A percentile compares a stretch with the other conserved stretches of the same genome.
Evolutionary conservation across 2,329 filamentous ascomycete genomes (phyloP).

Genomic region (Sclerotinia trifoliorum): DNA sequence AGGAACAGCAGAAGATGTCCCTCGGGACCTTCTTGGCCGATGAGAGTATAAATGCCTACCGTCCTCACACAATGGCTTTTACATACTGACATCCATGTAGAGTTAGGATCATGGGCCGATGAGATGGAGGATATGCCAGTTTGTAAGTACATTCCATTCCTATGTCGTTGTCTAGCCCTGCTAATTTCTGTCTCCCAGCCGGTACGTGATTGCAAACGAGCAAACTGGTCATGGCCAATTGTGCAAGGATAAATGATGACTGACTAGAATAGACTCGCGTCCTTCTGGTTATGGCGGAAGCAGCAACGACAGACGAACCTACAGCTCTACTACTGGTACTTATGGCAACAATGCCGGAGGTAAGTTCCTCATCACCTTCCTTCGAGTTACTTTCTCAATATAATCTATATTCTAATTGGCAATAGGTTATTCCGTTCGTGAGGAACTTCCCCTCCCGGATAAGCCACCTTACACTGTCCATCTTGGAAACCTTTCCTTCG

Average conservation of each 20-base stretch:
- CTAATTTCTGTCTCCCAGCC: slow-evolving; percentile 37
- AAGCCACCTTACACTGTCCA: slow-evolving; percentile 95
- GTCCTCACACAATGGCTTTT: slow-evolving; percentile 42
- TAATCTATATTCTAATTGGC: slow-evolving; percentile 25
- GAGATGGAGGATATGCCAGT: slow-evolving; percentile 79
- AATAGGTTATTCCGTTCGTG: slow-evolving; percentile 62
- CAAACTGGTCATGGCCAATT: slow-evolving; percentile 17
- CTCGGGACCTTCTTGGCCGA: slow-evolving; percentile 94
- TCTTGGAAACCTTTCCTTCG: slow-evolving; percentile 94
- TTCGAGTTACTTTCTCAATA: slow-evolving; percentile 2
- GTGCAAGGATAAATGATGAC: slow-evolving; percentile 17
- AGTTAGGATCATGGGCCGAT: slow-evolving; percentile 93
- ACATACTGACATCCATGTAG: slow-evolving; percentile 46
- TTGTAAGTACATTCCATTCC: slow-evolving; percentile 36
- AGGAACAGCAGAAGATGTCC: slow-evolving; percentile 93
- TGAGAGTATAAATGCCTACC: slow-evolving; percentile 62
- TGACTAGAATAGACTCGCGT: slow-evolving; percentile 38
- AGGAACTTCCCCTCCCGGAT: slow-evolving; percentile 80
- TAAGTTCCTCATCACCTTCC: slow-evolving; percentile 25
- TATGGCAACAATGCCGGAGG: slow-evolving; percentile 39
- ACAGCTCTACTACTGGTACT: slow-evolving; percentile 38
- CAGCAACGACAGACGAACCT: slow-evolving; percentile 38
- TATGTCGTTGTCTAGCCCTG: slow-evolving; percentile 16
- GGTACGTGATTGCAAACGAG: slow-evolving; percentile 35
- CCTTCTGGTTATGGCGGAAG: slow-evolving; percentile 35